Conservation (phyloP, 176 grass and related monocot species). For the Secale cereale region DNA sequence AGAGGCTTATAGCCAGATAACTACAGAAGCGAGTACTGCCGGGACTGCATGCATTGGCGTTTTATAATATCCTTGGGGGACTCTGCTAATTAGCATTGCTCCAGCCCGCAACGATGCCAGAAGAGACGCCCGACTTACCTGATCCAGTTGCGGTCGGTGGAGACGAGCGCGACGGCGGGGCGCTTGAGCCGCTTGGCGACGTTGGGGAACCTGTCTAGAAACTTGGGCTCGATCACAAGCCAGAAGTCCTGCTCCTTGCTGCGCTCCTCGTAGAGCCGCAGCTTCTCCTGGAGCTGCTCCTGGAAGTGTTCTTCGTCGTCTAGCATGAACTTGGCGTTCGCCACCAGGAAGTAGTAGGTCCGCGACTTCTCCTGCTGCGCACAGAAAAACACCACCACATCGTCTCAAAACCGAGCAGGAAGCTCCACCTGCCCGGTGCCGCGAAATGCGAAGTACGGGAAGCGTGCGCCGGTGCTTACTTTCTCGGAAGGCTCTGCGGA, state of each 20-base stretch:
- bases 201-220: constrained; percentile 74
- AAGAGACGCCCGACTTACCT: constrained; percentile 41
- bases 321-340: constrained; percentile 97
- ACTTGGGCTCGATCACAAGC: constrained; percentile 91
- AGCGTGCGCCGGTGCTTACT: constrained; percentile 4
- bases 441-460: not conserved
- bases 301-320: constrained; percentile 99
- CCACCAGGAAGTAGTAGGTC: constrained; percentile 84
- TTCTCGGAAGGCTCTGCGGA: constrained; percentile 44
- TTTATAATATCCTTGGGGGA: not conserved
- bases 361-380: constrained; percentile 41
- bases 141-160: constrained; percentile 85
- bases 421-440: not conserved
- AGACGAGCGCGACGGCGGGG: constrained; percentile 80
- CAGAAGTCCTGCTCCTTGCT: constrained; percentile 82
- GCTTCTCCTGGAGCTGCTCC: constrained; percentile 73
- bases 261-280: constrained; percentile 65
- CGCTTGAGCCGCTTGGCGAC: constrained; percentile 78
- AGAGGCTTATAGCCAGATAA: not conserved
- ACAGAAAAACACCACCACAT: not conserved
- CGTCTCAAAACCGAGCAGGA: not conserved
- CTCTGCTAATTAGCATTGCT: not conserved
- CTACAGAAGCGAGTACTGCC: not conserved
- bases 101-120: not conserved
- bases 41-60: not conserved